Evolutionary conservation across 495 filamentous ascomycete species (phyloP), one percentile per base, ranked within the genome.

Genomic region (Penicilliopsis zonata): DNA sequence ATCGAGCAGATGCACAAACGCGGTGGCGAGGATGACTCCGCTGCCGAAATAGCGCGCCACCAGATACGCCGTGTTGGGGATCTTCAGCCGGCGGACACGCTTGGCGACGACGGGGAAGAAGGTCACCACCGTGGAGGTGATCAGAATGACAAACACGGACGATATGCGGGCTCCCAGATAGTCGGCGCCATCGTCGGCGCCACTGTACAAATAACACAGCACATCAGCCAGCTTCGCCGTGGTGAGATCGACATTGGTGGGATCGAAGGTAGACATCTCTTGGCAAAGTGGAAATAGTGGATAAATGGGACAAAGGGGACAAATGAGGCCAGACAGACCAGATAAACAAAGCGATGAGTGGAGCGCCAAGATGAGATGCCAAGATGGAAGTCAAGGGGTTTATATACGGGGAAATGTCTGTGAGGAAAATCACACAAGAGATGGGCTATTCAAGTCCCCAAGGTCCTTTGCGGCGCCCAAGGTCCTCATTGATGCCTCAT

Each of bases 41-140:
- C 73, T 72, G 12, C 79, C 78, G 36, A 82, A 78, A 42, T 79
- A 80, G 34, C 76, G 74, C 4, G 74, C 74, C 30, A 85, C 63
- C 43, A 86, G 79, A 50, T 82, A 86, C 6, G 69, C 70, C 27
- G 59, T 61, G 28, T 63, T 56, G 2, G 77, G 80, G 0, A 83
- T 61, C 13, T 58, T 72, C 40, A 80, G 42, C 1, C 60, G 52
- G 10, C 58, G 58, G 10, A 69, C 43, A 22, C 70, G 57, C 18
- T 65, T 65, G 3, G 82, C 70, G 22, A 72, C 46, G 22, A 85
- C 63, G 3, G 83, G 83, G 18, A 83, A 67, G 34, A 79, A 47
- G 10, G 73, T 66, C 13, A 60, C 62, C 51, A 34, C 21, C 2
- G 40, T 44, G 15, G 55, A 63, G 9, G 45, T 42, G 34, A 58